Percentiles rank a stretch among this genome's conserved stretches.
These are phyloP conservation scores for Aspergillus nomiae DNA, from an alignment of 2,329 filamentous ascomycete species.

Conservation along the genomic window DNA sequence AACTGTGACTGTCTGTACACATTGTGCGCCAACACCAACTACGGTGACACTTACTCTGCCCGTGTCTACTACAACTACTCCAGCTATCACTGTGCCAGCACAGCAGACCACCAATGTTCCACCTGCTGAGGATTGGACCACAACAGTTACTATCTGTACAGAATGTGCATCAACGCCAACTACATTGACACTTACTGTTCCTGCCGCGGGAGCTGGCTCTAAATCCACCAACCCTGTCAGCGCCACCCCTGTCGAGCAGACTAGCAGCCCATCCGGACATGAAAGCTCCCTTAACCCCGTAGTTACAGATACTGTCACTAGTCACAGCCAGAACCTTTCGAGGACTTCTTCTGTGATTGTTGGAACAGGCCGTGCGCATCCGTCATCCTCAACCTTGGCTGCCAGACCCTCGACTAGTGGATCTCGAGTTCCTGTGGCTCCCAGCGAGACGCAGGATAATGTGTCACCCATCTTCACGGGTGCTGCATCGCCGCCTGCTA, in stretches of 20 bases:
- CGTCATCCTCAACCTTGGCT: conserved; percentile 21
- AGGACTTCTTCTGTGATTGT: conserved; percentile 11
- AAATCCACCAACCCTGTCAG: conserved; percentile 2
- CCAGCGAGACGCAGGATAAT: conserved; percentile 19
- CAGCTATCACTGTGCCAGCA: conserved; percentile 7
- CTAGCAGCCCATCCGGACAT: conserved; percentile 5
- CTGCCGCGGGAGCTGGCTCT: conserved; percentile 6
- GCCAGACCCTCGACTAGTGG: conserved; percentile 16
- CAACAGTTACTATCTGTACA: conserved; percentile 13
- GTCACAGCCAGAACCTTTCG: background rate
- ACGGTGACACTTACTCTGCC: conserved; percentile 41
- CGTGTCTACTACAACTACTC: conserved; percentile 16
- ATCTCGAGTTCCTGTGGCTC: conserved; percentile 10
- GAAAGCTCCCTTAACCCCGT: background rate
- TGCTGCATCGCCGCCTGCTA: conserved; percentile 16
- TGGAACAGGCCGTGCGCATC: conserved; percentile 8
- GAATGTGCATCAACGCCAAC: conserved; percentile 11
- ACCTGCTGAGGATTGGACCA: conserved; percentile 9
- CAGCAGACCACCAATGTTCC: conserved; percentile 8
- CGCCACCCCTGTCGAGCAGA: background rate
- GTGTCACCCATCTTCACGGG: conserved; percentile 24
- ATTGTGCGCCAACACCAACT: conserved; percentile 41
- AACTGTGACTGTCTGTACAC: conserved; percentile 42
- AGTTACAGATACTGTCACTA: background rate
- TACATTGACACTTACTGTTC: conserved; percentile 13